Evolutionary conservation across 352 stramenopile species (phyloP), one percentile per base, ranked within the genome.

Genomic region (Phytophthora podocarpi): DNA sequence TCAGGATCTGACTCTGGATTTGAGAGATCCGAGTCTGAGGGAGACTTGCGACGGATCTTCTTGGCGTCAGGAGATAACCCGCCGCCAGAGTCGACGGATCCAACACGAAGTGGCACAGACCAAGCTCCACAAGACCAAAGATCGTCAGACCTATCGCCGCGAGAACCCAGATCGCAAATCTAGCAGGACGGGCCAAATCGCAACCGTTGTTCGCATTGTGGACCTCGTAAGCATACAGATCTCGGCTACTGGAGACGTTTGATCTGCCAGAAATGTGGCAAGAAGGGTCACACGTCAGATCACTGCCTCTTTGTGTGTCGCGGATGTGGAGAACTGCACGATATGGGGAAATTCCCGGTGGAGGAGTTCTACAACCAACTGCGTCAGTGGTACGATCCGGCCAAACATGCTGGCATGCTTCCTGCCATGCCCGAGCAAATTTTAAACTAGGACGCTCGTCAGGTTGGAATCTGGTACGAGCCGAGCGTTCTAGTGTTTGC

Each of bases 401-500:
- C 4, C 35, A 57, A 37, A 16, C 26, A 20, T 27, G 36, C 18
- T 27, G 8, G 18, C 5, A 13, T 43, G 16, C 9, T 43, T 2
- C 36, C 18, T 1, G 2, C n/a, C 4, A 13, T 27, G 8, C 13
- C 37, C 0, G 37, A 59, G 18, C 40, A 59, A 3, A 49, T 59
- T 18, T 42, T 59, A 59, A 59, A 59, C 27, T 59, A 59, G 36
- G 20, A 50, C 18, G 50, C 50, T 59, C 50, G 28, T 18, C 37
- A 42, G 50, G n/a, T 59, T 50, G 5, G 27, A 42, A 50, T 34
- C 50, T 32, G 37, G 50, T 49, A 50, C 37, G 50, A 59, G 37
- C 23, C 37, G 28, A 59, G 37, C 50, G 2, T 41, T 59, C 36
- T 27, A 43, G 36, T 4, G 3, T 21, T 9, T 40, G 34, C 34